Evolutionary conservation across 2,329 filamentous ascomycete species (phyloP).

Genomic region (Phialocephala subalpina): DNA sequence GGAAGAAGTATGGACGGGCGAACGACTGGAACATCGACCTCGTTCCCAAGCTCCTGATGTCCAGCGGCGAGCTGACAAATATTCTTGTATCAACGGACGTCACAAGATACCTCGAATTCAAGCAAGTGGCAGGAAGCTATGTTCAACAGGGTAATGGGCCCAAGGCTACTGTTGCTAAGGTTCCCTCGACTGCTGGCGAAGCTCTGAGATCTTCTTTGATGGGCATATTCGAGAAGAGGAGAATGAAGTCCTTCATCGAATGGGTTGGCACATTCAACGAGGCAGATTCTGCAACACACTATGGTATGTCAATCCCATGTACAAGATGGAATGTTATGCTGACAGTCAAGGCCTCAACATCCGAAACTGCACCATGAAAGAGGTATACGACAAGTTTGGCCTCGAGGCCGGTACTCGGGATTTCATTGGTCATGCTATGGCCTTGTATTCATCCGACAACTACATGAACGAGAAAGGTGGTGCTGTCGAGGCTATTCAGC

Average conservation of each 20-base stretch:
- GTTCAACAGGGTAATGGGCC: constrained; percentile 87
- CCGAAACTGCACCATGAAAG: constrained; percentile 85
- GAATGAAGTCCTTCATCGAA: constrained; percentile 95
- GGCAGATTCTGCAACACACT: constrained; percentile 86
- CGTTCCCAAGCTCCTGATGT: constrained; percentile 98
- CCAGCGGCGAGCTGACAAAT: constrained; percentile 97
- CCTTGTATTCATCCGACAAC: constrained; percentile 88
- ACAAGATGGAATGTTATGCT: constrained; percentile 33
- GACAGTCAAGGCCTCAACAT: constrained; percentile 76
- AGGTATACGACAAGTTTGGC: constrained; percentile 98
- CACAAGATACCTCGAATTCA: constrained; percentile 89
- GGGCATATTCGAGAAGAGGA: constrained; percentile 97
- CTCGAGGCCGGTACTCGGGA: constrained; percentile 90
- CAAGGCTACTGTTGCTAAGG: constrained; percentile 94
- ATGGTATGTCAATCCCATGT: constrained; percentile 63
- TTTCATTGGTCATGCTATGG: constrained; percentile 98
- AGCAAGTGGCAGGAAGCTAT: constrained; percentile 93
- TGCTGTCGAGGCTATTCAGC: constrained; percentile 86
- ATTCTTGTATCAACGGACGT: constrained; percentile 97
- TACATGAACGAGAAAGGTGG: constrained; percentile 79
- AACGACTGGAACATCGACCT: constrained; percentile 99
- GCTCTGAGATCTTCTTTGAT: constrained; percentile 92
- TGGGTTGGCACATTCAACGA: constrained; percentile 89
- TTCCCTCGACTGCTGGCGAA: constrained; percentile 91
- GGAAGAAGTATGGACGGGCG: constrained; percentile 95